Percentiles rank a stretch among this genome's conserved stretches.
phyloP scores from a whole-genome alignment of 2,329 filamentous ascomycete species.

The Furcasterigmium furcatum region DNA sequence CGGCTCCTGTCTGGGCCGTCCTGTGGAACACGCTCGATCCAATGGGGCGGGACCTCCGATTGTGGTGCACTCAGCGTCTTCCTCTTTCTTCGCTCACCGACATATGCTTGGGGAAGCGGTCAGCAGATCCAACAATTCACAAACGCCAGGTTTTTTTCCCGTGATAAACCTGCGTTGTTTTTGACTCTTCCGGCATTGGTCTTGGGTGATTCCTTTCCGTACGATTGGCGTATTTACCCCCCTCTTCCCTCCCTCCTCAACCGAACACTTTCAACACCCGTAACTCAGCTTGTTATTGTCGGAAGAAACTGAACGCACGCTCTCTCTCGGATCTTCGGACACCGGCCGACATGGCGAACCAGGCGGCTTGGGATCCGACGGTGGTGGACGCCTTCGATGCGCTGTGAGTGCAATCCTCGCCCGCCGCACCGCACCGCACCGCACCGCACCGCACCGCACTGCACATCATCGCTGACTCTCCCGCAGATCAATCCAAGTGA shows the following conservation, averaged over 20 bases:
- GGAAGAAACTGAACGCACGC: not conserved
- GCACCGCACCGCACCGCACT: not conserved
- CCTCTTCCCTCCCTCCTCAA: not conserved
- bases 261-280: not conserved
- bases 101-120: conserved; percentile 1
- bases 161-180: not conserved
- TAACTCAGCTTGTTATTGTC: not conserved
- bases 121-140: not conserved
- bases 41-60: not conserved
- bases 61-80: not conserved
- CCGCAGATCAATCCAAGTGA: conserved; percentile 34
- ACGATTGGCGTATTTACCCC: not conserved
- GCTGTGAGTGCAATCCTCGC: conserved; percentile 35
- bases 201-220: not conserved
- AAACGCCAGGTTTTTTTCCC: not conserved
- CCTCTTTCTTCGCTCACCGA: not conserved
- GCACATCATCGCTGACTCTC: not conserved
- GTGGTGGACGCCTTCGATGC: conserved; percentile 52
- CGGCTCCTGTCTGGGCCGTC: conserved; percentile 6
- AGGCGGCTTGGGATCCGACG: conserved; percentile 17
- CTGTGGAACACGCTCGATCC: conserved; percentile 46
- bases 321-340: not conserved
- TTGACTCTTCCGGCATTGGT: not conserved
- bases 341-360: not conserved
- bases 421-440: not conserved